phyloP scores from a whole-genome alignment of 148 eudicot species.

The Arctostaphylos glauca region DNA sequence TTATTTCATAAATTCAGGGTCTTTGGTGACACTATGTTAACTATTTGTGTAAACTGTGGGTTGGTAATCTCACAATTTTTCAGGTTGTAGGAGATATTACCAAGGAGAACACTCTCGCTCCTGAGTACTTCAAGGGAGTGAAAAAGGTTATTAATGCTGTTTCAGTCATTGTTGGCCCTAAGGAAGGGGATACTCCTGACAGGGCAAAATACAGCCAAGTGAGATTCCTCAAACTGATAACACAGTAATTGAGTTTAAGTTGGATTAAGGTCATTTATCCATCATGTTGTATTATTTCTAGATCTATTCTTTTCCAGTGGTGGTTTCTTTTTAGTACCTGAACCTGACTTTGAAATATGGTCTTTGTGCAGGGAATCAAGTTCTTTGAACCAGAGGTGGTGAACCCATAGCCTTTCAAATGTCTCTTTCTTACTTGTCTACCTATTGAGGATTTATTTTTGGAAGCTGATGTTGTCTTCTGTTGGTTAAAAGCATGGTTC shows the following conservation, averaged over 20 bases:
- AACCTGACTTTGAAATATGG: constrained; percentile 4
- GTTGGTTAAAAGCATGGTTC: neutral
- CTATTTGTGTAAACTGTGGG: neutral
- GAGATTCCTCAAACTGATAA: constrained; percentile 16
- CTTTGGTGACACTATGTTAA: neutral
- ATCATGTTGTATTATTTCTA: neutral
- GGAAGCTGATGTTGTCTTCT: neutral
- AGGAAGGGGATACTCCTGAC: constrained; percentile 98
- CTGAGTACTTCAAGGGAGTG: constrained; percentile 88
- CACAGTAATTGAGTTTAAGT: neutral
- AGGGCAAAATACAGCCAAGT: constrained; percentile 95
- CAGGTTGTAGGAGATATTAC: constrained; percentile 95
- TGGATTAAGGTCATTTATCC: neutral
- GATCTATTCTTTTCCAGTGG: neutral
- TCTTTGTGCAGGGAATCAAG: constrained; percentile 79
- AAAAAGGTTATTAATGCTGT: constrained; percentile 79
- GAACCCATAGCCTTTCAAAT: constrained; percentile 26
- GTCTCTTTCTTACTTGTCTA: constrained; percentile 12
- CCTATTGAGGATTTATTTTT: constrained; percentile 14
- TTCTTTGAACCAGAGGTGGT: constrained; percentile 98
- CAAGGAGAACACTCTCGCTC: constrained; percentile 67
- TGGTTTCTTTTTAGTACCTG: constrained; percentile 15
- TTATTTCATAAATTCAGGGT: neutral
- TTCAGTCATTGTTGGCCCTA: constrained; percentile 95
- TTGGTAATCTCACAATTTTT: constrained; percentile 8